Evolutionary conservation across 164 flowering plant genomes (phyloP).

Genomic region (Macadamia integrifolia): DNA sequence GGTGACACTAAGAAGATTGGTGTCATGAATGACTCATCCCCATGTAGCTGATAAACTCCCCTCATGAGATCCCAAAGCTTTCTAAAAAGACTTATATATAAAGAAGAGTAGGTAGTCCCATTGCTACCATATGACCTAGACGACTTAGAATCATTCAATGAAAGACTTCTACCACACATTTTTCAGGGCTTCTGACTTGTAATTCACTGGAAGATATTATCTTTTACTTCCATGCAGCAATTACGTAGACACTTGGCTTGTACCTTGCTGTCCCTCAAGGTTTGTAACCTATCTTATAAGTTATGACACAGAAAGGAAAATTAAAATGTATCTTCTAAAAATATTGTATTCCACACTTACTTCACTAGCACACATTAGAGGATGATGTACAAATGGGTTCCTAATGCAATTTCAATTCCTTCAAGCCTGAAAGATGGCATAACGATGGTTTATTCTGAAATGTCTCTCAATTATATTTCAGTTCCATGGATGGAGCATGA

Average conservation of each 20-base stretch:
- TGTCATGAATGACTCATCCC: too few species aligned
- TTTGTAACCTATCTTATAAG: too few species aligned
- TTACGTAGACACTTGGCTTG: too few species aligned
- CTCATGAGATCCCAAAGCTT: slow-evolving; percentile 11
- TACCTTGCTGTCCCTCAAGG: too few species aligned
- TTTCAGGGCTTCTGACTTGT: slow-evolving; percentile 53
- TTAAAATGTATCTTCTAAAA: too few species aligned
- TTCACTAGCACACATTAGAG: slow-evolving; percentile 43
- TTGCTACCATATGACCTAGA: slow-evolving; percentile 1
- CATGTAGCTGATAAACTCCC: too few species aligned
- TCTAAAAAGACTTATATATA: slow-evolving; percentile 53
- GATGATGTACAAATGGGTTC: slow-evolving; percentile 94
- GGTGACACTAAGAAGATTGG: too few species aligned
- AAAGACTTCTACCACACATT: slow-evolving; percentile 40
- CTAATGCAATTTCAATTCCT: slow-evolving; percentile 53
- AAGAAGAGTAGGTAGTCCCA: slow-evolving; percentile 39
- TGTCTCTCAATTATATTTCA: slow-evolving; percentile 24
- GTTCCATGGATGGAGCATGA: too few species aligned
- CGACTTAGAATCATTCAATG: slow-evolving; percentile 40
- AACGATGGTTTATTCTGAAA: slow-evolving; percentile 73
- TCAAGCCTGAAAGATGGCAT: slow-evolving; percentile 89
- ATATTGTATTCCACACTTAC: too few species aligned
- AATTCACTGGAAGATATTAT: slow-evolving; percentile 62
- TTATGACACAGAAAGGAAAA: too few species aligned
- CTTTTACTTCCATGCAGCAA: slow-evolving; percentile 42